These are phyloP conservation scores for Didymella lethalis DNA, from an alignment of 2,329 filamentous ascomycete genomes.

Conservation along the genomic window DNA sequence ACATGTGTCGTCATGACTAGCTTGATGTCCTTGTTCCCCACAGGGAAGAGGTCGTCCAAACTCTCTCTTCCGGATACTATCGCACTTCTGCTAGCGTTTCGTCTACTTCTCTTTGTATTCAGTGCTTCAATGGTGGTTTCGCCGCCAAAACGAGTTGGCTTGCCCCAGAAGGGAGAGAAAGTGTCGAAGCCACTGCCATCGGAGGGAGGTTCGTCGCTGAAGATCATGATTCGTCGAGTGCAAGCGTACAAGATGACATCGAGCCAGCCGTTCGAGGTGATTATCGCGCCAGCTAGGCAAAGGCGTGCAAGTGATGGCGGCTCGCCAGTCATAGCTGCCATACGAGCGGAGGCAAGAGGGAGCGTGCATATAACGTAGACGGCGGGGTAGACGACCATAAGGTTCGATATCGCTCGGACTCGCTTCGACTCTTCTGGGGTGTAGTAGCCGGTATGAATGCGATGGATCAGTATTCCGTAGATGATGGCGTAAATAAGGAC, in stretches of 20 bases:
- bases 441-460: slow-evolving; percentile 50
- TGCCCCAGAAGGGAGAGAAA: slow-evolving; percentile 48
- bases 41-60: slow-evolving; percentile 35
- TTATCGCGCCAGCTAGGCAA: slow-evolving; percentile 63
- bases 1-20: slow-evolving; percentile 47
- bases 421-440: slow-evolving; percentile 43
- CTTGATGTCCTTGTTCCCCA: slow-evolving; percentile 43
- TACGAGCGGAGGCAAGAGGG: slow-evolving; percentile 70
- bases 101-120: slow-evolving; percentile 10
- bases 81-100: slow-evolving; percentile 29
- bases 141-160: slow-evolving; percentile 53
- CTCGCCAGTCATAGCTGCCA: slow-evolving; percentile 67
- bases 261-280: slow-evolving; percentile 66
- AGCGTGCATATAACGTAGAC: slow-evolving; percentile 75
- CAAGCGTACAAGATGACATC: slow-evolving; percentile 66
- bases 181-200: slow-evolving; percentile 48
- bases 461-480: slow-evolving; percentile 51
- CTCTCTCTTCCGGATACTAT: slow-evolving; percentile 29
- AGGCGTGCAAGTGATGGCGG: slow-evolving; percentile 56
- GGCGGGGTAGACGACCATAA: slow-evolving; percentile 72
- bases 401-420: slow-evolving; percentile 57
- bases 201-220: slow-evolving; percentile 57
- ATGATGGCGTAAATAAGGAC: slow-evolving; percentile 59
- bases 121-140: slow-evolving; percentile 54
- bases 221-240: slow-evolving; percentile 63